A percentile compares a stretch with the other conserved stretches of the same genome.
Evolutionary conservation across 108 stramenopile species (phyloP).

Genomic region (Parmales sp.): DNA sequence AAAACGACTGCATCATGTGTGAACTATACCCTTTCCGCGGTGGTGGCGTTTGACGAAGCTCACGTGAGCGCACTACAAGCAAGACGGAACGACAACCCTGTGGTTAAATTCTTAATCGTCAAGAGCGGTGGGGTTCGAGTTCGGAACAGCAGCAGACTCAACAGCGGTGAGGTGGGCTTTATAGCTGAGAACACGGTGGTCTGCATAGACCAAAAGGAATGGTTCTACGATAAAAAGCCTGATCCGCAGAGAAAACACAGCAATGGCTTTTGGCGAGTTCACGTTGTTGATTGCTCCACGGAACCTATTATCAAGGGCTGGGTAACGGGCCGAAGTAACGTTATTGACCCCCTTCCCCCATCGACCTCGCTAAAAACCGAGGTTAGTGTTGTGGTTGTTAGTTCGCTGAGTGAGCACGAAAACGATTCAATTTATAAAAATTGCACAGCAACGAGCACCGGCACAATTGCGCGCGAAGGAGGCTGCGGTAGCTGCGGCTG

Average conservation of each 20-base stretch:
- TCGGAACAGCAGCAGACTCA: background rate
- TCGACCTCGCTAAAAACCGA: background rate
- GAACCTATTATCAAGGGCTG: background rate
- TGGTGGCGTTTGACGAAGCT: background rate
- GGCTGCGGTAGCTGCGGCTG: background rate
- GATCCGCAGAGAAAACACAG: background rate
- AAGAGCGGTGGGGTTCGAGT: background rate
- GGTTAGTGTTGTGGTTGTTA: background rate
- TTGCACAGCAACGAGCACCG: background rate
- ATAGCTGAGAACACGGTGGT: background rate
- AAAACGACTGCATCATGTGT: background rate
- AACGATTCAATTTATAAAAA: background rate
- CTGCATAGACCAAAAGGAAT: background rate
- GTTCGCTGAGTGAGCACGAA: background rate
- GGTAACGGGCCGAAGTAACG: background rate
- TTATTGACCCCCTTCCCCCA: background rate
- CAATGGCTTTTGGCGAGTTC: slow-evolving; percentile 2
- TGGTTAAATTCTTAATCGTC: background rate
- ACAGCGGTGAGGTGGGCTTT: background rate
- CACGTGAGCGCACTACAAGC: background rate
- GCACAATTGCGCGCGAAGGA: background rate
- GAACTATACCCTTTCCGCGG: background rate
- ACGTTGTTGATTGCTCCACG: background rate
- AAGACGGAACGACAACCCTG: background rate
- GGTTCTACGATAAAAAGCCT: background rate